Evolutionary conservation across 306 rosid genomes (phyloP).

Genomic region (Acacia acuminata): DNA sequence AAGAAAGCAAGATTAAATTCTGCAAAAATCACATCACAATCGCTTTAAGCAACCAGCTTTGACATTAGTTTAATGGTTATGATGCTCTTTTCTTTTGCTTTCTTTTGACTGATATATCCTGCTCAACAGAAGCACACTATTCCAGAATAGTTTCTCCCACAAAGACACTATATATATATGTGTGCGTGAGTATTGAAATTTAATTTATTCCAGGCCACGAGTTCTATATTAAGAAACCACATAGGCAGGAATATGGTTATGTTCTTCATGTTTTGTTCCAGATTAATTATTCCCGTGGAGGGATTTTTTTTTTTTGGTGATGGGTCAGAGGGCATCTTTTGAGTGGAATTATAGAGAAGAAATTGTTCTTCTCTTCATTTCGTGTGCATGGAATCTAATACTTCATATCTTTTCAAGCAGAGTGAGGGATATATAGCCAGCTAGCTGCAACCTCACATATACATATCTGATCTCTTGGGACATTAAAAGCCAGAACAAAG

Average conservation of each 20-base stretch:
- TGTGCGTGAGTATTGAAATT: not conserved
- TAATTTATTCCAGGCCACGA: conserved; percentile 39
- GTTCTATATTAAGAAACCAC: conserved; percentile 37
- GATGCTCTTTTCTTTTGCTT: conserved; percentile 46
- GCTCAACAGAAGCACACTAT: conserved; percentile 37
- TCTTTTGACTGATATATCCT: conserved; percentile 54
- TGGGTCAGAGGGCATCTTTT: conserved; percentile 44
- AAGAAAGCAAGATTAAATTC: conserved; percentile 91
- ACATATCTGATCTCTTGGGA: not conserved
- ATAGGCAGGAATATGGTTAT: not conserved
- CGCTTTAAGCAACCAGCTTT: conserved; percentile 71
- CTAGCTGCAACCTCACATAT: conserved; percentile 20
- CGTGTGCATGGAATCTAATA: conserved; percentile 53
- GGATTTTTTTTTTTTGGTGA: conserved; percentile 14
- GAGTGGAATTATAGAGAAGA: conserved; percentile 36
- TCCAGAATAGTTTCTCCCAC: not conserved
- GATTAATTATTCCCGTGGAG: conserved; percentile 3
- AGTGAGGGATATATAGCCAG: conserved; percentile 21
- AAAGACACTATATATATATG: not conserved
- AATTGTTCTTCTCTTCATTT: conserved; percentile 33
- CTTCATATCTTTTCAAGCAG: conserved; percentile 35
- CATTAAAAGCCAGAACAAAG: conserved; percentile 47
- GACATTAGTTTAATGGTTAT: conserved; percentile 45
- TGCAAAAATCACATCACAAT: conserved; percentile 58
- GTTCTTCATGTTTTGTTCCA: conserved; percentile 17